Percentiles rank a stretch among this genome's conserved stretches.
phyloP scores from a whole-genome alignment of 495 filamentous ascomycete species.

The Xylaria castorea region DNA sequence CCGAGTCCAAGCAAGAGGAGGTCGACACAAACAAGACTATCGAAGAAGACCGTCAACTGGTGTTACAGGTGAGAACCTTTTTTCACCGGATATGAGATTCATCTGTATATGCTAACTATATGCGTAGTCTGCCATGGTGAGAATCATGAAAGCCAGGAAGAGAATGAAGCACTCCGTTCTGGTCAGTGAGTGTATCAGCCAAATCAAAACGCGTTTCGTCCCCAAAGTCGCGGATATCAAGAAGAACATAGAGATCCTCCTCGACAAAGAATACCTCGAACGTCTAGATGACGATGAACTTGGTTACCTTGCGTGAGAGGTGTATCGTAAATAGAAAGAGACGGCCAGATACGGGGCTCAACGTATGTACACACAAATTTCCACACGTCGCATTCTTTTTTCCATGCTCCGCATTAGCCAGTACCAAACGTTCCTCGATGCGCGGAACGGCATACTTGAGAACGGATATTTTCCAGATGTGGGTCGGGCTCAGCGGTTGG shows the following conservation, averaged over 20 bases:
- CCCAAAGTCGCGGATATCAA: constrained; percentile 96
- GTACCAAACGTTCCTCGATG: constrained; percentile 15
- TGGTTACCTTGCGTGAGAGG: constrained; percentile 78
- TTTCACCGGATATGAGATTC: constrained; percentile 59
- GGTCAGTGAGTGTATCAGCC: constrained; percentile 90
- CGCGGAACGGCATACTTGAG: constrained; percentile 13
- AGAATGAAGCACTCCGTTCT: constrained; percentile 96
- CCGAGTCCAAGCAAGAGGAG: constrained; percentile 91
- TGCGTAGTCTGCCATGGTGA: constrained; percentile 90
- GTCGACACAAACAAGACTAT: constrained; percentile 99
- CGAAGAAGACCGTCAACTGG: constrained; percentile 93
- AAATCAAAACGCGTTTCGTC: constrained; percentile 92
- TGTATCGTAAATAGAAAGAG: not conserved
- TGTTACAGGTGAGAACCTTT: constrained; percentile 84
- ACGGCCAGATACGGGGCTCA: not conserved
- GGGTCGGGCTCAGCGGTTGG: not conserved
- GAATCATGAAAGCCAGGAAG: constrained; percentile 99
- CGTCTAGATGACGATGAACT: constrained; percentile 92
- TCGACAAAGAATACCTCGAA: constrained; percentile 99
- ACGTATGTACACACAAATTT: constrained; percentile 21
- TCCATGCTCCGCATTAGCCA: constrained; percentile 23
- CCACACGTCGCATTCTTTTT: constrained; percentile 25
- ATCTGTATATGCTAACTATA: constrained; percentile 31
- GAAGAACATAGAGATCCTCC: constrained; percentile 97
- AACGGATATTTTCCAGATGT: not conserved